phyloP scores from a whole-genome alignment of 495 filamentous ascomycete genomes.

The Hypoxylon trugodes region DNA sequence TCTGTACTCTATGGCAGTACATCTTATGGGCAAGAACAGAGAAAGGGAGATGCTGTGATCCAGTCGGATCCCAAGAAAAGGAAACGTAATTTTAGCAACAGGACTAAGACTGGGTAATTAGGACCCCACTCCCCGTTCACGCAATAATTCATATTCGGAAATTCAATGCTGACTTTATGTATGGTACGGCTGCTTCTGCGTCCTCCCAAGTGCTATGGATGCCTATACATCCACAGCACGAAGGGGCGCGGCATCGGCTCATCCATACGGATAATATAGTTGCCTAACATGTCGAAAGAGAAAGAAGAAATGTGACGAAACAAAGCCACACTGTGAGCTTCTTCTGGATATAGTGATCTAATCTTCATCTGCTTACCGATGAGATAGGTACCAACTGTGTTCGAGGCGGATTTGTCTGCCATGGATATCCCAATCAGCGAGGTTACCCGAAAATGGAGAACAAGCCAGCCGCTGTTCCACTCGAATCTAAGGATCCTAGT shows the following conservation, averaged over 20 bases:
- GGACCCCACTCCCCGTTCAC: neutral
- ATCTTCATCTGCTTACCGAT: conserved; percentile 28
- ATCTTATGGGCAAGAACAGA: conserved; percentile 56
- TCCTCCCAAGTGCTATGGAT: conserved; percentile 22
- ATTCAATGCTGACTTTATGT: conserved; percentile 36
- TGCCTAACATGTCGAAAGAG: conserved; percentile 93
- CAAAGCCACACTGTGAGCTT: conserved; percentile 86
- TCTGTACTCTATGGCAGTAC: conserved; percentile 50
- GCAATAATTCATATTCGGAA: neutral
- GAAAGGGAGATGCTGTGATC: conserved; percentile 56
- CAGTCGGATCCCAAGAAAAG: conserved; percentile 80
- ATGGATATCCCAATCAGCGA: conserved; percentile 83
- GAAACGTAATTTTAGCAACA: conserved; percentile 92
- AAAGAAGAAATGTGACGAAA: conserved; percentile 99
- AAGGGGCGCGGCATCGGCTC: conserved; percentile 31
- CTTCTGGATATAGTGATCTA: neutral
- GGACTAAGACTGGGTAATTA: conserved; percentile 81
- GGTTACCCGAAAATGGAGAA: conserved; percentile 72
- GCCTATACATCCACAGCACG: conserved; percentile 3
- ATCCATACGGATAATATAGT: conserved; percentile 46
- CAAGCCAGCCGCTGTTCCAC: conserved; percentile 72
- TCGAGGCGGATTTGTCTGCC: conserved; percentile 89
- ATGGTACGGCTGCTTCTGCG: conserved; percentile 26
- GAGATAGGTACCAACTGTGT: conserved; percentile 86
- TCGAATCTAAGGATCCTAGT: conserved; percentile 82